These are phyloP conservation scores for Aureobasidium sp. DNA, from an alignment of 2,329 filamentous ascomycete species.

Conservation along the genomic window DNA sequence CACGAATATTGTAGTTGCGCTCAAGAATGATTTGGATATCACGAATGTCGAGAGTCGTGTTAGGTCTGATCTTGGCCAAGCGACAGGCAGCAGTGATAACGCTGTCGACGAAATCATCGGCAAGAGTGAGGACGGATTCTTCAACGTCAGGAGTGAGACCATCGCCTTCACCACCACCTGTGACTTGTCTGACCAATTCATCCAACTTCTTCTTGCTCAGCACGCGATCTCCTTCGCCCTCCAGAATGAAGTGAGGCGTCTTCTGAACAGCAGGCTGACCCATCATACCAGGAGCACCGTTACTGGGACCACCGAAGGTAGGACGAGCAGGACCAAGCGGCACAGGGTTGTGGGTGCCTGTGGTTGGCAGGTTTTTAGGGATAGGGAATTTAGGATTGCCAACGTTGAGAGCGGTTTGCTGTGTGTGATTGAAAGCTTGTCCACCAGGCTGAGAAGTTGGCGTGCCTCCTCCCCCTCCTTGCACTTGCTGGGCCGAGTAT, in stretches of 20 bases:
- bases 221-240: conserved; percentile 85
- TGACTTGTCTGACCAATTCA: conserved; percentile 89
- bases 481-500: conserved; percentile 18
- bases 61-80: conserved; percentile 86
- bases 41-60: conserved; percentile 76
- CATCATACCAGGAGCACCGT: conserved; percentile 73
- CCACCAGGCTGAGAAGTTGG: conserved; percentile 19
- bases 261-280: conserved; percentile 79
- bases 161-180: conserved; percentile 67
- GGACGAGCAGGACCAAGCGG: conserved; percentile 65
- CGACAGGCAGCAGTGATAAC: conserved; percentile 82
- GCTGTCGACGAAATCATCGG: conserved; percentile 91
- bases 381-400: conserved; percentile 67
- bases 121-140: conserved; percentile 83
- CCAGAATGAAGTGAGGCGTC: conserved; percentile 75
- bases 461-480: conserved; percentile 16
- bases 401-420: conserved; percentile 26
- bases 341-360: conserved; percentile 66
- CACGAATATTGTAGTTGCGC: conserved; percentile 67
- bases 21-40: conserved; percentile 51
- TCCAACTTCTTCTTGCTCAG: conserved; percentile 98
- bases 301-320: conserved; percentile 64
- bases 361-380: conserved; percentile 65
- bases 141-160: conserved; percentile 86
- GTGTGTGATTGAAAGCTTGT: conserved; percentile 16